Base-by-base conservation (phyloP, 202 grass and related monocot species). In the Panicum virgatum region DNA sequence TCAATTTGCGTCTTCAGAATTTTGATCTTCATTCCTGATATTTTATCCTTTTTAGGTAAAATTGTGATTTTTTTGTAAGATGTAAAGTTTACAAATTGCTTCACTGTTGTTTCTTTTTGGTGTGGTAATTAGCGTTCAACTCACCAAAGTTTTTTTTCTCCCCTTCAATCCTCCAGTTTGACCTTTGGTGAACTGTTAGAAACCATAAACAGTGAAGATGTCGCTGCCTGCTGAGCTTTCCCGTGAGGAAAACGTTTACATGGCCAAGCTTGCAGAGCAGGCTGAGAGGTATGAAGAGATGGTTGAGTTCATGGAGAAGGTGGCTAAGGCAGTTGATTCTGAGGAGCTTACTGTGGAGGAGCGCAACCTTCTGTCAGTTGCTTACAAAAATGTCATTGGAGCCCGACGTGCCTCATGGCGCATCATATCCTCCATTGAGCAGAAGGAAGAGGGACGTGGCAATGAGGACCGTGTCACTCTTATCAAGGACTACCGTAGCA, bases 211-310 rank as follows among this genome's bases (percentile, higher is more conserved):
- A 72, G 77, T 76, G 53, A 80, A 85, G 80, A 93, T 93, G 91
- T 71, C 85, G 44, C 90, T 69, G 34, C 45, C 84, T 45, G 88
- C 82, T 53, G 88, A 93, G 67, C 78, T 90, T 72, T 90, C 91
- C 42, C 88, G 88, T 20, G 91, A 93, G 47, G 91, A 93, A 74
- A 93, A 90, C 42, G 82, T 90, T 42, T 93, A 93, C 88, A 90
- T 93, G 82, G 91, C 85, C 39, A 93, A 93, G 77, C 91, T 93
- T 76, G 88, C 91, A 40, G 88, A 93, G 78, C 91, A 93, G 83
- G 91, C 86, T 65, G 89, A 94, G 86, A 91, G 88, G 84, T 87
- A 94, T 14, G 87, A 92, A 20, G 93, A 88, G 76, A 94, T 94
- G 92, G 89, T 90, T 36, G 81, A 89, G 73, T 88, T 90, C 87